Base-by-base conservation (phyloP, 148 eudicot species). In the Salicornia ramosissima region DNA sequence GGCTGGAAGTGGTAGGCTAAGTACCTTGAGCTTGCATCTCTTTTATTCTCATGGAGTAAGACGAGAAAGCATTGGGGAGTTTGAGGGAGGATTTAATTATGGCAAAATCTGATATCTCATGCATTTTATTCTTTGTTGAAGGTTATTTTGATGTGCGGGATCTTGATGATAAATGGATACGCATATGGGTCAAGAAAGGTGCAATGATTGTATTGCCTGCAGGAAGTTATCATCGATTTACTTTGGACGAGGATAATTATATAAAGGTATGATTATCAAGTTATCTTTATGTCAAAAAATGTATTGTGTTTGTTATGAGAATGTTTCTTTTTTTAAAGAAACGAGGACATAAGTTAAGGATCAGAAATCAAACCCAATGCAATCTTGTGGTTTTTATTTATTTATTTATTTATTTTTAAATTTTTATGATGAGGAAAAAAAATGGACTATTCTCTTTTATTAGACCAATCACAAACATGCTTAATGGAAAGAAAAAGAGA, bases 101-200 rank as follows among this genome's bases (percentile, higher is more conserved):
- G 65, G 57, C 45, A 56, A 68, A 68, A 57, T 21, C 68, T 72
- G 33, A 75, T 15, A n/a, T 54, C 14, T 46, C 26, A 8, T 15
- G n/a, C 61, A 49, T 60, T 55, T 10, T 57, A 10, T 67, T 58
- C 31, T 30, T 4, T 50, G 29, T 16, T 80, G 79, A 69, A 94
- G 99, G 99, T 62, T 95, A 91, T 70, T 95, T 95, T 85, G 99
- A 95, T 81, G 99, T 91, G 77, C 86, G 99, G 80, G 92, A 89
- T 83, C 72, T 14, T 5, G 74, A 85, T 81, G 99, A 95, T 45
- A 75, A 84, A 58, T 95, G 99, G 99, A 95, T 95, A 50, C 93
- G 99, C 51, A 75, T 95, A 29, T 89, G 96, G 90, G 83, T 95
- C 73, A 95, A 90, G 86, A 87, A 90, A 83, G 99, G 97, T 67